phyloP scores from a whole-genome alignment of 441 rosid genomes.

The Biscutella laevigata region DNA sequence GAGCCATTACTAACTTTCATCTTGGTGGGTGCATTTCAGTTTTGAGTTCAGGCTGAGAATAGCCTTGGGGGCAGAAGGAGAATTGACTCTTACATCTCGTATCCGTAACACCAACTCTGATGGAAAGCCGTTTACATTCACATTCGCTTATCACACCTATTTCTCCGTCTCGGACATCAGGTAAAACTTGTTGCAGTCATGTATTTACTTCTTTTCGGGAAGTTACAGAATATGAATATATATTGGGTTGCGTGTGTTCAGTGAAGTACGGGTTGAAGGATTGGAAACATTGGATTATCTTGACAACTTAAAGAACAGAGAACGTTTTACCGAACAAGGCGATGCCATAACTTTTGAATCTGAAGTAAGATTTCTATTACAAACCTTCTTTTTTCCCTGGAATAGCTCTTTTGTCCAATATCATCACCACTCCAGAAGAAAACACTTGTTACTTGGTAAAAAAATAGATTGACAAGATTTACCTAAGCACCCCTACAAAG shows the following conservation, averaged over 20 bases:
- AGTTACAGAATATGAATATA: neutral
- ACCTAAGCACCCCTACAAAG: slow-evolving; percentile 82
- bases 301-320: slow-evolving; percentile 67
- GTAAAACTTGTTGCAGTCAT: slow-evolving; percentile 33
- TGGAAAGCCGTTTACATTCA: slow-evolving; percentile 77
- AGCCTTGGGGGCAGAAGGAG: slow-evolving; percentile 64
- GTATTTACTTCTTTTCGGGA: neutral
- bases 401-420: neutral
- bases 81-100: slow-evolving; percentile 76
- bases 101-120: slow-evolving; percentile 75
- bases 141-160: slow-evolving; percentile 84
- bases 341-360: slow-evolving; percentile 94
- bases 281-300: slow-evolving; percentile 88
- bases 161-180: slow-evolving; percentile 87
- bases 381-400: neutral
- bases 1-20: slow-evolving; percentile 3
- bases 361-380: slow-evolving; percentile 44
- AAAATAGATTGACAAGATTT: slow-evolving; percentile 64
- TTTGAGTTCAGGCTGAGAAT: slow-evolving; percentile 81
- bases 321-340: slow-evolving; percentile 90
- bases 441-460: no score
- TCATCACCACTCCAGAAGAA: no score
- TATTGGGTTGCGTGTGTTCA: slow-evolving; percentile 31
- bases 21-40: slow-evolving; percentile 33
- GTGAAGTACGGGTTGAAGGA: slow-evolving; percentile 95